phyloP scores from a whole-genome alignment of 257 asterid genomes.

The Solanum bulbocastanum region DNA sequence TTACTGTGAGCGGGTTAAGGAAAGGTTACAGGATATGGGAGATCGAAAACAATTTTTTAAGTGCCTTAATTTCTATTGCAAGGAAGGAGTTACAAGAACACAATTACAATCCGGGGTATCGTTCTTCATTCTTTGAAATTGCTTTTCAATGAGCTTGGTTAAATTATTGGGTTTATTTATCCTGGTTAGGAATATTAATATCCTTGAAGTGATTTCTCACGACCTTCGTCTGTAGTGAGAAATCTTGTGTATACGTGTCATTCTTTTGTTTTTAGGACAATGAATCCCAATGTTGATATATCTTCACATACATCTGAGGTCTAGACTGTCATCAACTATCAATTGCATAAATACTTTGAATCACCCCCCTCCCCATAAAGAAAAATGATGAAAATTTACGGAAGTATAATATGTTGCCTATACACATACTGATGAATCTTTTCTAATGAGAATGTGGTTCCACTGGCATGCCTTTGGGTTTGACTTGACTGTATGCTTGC shows the following conservation, averaged over 20 bases:
- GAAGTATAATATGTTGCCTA: neutral
- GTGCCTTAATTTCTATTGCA: conserved; percentile 41
- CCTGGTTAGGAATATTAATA: neutral
- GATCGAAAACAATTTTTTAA: conserved; percentile 36
- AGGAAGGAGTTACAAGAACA: conserved; percentile 35
- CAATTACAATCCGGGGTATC: conserved; percentile 52
- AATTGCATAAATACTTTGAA: neutral
- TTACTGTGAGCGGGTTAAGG: conserved; percentile 50
- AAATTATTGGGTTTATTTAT: neutral
- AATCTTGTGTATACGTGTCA: neutral
- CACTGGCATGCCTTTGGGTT: neutral
- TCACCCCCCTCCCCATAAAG: neutral
- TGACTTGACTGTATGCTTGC: neutral
- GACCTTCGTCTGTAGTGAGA: neutral
- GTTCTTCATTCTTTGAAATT: conserved; percentile 5
- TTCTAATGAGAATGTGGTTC: neutral
- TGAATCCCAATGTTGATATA: neutral
- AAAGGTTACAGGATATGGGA: conserved; percentile 38
- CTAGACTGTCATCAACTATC: neutral
- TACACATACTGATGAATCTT: neutral
- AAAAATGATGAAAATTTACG: neutral
- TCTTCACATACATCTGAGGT: neutral
- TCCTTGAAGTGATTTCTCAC: neutral
- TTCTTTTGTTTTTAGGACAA: neutral
- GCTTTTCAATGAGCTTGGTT: conserved; percentile 1